These are phyloP conservation scores for Trichosporon sp. DNA, from an alignment of 1,284 basidiomycete species.

Conservation along the genomic window DNA sequence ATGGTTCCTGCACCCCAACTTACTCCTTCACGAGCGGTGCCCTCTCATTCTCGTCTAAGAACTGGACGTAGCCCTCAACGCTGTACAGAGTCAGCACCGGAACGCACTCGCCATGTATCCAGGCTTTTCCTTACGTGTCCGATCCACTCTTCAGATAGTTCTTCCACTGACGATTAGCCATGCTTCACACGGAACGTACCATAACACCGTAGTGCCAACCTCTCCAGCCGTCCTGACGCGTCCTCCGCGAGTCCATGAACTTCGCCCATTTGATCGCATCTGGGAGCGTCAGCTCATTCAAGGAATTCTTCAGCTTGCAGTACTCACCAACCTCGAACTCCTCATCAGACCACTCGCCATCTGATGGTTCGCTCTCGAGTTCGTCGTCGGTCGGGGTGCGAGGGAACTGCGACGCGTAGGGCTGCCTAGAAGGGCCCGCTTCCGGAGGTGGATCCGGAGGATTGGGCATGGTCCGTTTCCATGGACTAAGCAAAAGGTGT, in stretches of 20 bases:
- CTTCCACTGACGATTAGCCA: conserved; percentile 24
- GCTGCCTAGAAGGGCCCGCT: background rate
- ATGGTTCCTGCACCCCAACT: background rate
- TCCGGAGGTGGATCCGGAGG: background rate
- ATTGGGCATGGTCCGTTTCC: background rate
- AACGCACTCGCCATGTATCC: background rate
- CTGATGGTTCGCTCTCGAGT: conserved; percentile 9
- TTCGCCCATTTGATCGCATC: conserved; percentile 34
- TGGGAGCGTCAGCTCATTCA: conserved; percentile 1
- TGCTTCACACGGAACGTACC: conserved; percentile 12
- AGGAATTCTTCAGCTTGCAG: background rate
- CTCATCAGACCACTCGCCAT: conserved; percentile 2
- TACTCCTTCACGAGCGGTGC: conserved; percentile 19
- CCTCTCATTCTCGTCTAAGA: conserved; percentile 9
- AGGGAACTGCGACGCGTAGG: background rate
- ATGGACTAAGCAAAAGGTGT: background rate
- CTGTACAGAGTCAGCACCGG: conserved; percentile 11
- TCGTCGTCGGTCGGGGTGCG: conserved; percentile 2
- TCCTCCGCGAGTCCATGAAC: conserved; percentile 22
- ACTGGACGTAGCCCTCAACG: conserved; percentile 11
- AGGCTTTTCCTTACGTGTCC: conserved; percentile 23
- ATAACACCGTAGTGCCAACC: conserved; percentile 38
- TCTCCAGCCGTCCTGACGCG: conserved; percentile 17
- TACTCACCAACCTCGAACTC: conserved; percentile 30
- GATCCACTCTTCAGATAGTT: conserved; percentile 33